Evolutionary conservation across 2,329 filamentous ascomycete genomes (phyloP).

Genomic region (Ophiostoma ulmi): DNA sequence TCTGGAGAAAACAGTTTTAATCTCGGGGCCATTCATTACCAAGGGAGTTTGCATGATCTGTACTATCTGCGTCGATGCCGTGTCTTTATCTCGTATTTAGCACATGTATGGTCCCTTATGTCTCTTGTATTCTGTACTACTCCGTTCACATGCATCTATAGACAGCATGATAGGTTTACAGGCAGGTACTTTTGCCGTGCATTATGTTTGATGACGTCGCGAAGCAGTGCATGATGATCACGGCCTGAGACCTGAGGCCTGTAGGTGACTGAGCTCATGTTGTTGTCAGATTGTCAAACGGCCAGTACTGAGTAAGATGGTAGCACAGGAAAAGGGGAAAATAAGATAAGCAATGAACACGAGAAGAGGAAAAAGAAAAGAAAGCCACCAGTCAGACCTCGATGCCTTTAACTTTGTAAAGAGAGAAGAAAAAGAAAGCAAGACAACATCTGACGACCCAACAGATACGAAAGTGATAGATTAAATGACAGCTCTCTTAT

Average conservation of each 20-base stretch:
- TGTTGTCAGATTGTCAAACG: background rate
- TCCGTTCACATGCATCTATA: no score
- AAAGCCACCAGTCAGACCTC: background rate
- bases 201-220: background rate
- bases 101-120: no score
- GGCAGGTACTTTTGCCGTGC: background rate
- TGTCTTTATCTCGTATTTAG: background rate
- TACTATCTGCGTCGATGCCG: background rate
- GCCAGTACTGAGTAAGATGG: no score
- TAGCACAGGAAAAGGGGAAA: background rate
- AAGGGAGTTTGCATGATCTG: background rate
- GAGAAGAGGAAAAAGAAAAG: background rate
- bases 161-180: background rate
- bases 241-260: background rate
- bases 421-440: background rate
- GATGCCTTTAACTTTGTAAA: background rate
- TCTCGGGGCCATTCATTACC: background rate
- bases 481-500: background rate
- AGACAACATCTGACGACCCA: background rate
- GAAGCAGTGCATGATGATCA: background rate
- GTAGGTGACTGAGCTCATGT: background rate
- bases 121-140: no score
- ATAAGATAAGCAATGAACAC: background rate
- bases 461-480: background rate
- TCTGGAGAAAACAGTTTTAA: no score